Evolutionary conservation across 2,329 filamentous ascomycete species (phyloP).

Genomic region (Xylariomycetidae sp.): DNA sequence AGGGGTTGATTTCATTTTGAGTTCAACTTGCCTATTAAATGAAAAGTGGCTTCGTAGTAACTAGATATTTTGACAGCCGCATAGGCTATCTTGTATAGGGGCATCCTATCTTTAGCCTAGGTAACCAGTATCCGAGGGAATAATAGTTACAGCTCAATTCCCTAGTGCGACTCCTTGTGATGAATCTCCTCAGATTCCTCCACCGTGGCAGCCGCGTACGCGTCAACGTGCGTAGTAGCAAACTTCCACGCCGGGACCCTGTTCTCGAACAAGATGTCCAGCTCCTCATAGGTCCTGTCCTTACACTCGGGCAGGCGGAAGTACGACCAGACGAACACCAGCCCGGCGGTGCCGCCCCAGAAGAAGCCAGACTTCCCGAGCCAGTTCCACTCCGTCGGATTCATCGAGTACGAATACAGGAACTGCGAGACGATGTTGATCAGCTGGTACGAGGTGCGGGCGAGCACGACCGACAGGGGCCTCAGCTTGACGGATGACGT

Average conservation of each 20-base stretch:
- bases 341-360: slow-evolving; percentile 37
- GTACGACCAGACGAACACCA: slow-evolving; percentile 44
- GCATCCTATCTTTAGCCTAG: no score
- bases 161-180: no score
- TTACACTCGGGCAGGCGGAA: slow-evolving; percentile 50
- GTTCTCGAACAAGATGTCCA: slow-evolving; percentile 48
- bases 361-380: slow-evolving; percentile 40
- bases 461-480: slow-evolving; percentile 40
- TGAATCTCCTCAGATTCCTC: no score
- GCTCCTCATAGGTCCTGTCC: slow-evolving; percentile 46
- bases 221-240: slow-evolving; percentile 27
- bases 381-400: slow-evolving; percentile 33
- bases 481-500: slow-evolving; percentile 42
- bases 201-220: no score
- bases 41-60: no score
- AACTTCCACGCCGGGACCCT: slow-evolving; percentile 35
- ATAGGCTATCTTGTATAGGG: no score
- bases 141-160: no score
- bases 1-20: no score
- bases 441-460: slow-evolving; percentile 40
- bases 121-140: no score
- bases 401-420: slow-evolving; percentile 34
- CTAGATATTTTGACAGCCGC: no score
- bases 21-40: no score
- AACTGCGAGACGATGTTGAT: slow-evolving; percentile 37